Evolutionary conservation across 192 early-diverging fungal genomes (phyloP).

Genomic region (Coemansia reversa): DNA sequence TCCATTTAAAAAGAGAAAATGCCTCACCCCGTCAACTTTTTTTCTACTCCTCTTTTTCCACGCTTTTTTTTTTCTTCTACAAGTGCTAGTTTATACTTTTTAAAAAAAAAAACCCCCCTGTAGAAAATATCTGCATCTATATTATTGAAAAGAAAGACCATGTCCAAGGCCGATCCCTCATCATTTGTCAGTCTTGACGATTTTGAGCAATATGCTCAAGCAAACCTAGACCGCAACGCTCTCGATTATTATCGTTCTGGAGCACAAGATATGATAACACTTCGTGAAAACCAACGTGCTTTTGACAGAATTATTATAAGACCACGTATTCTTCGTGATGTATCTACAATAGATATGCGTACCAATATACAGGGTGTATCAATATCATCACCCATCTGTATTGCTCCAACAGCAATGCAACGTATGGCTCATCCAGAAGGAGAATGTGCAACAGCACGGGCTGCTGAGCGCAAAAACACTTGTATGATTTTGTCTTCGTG

Average conservation of each 20-base stretch:
- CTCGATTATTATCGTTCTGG: slow-evolving; percentile 58
- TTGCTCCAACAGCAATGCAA: slow-evolving; percentile 79
- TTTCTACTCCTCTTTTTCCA: too few species aligned
- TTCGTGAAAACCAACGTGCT: slow-evolving; percentile 49
- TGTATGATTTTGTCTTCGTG: slow-evolving; percentile 62
- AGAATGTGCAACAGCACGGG: slow-evolving; percentile 63
- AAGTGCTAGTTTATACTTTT: too few species aligned
- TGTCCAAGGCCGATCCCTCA: slow-evolving; percentile 2
- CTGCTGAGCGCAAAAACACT: slow-evolving; percentile 33
- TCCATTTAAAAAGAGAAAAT: too few species aligned
- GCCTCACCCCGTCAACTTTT: too few species aligned
- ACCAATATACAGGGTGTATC: slow-evolving; percentile 60
- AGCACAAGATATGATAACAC: slow-evolving; percentile 54
- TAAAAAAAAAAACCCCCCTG: too few species aligned
- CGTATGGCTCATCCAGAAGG: slow-evolving; percentile 67
- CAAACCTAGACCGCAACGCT: slow-evolving; percentile 39
- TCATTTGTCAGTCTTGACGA: slow-evolving; percentile 48
- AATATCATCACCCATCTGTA: slow-evolving; percentile 68
- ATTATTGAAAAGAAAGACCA: background rate
- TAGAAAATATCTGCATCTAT: too few species aligned
- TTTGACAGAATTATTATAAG: slow-evolving; percentile 47
- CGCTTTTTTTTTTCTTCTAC: background rate
- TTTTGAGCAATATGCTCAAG: slow-evolving; percentile 39
- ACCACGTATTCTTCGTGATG: slow-evolving; percentile 72
- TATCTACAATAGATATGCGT: slow-evolving; percentile 59